Conservation (phyloP, 176 grass and related monocot genomes). For the Juncus inflexus region DNA sequence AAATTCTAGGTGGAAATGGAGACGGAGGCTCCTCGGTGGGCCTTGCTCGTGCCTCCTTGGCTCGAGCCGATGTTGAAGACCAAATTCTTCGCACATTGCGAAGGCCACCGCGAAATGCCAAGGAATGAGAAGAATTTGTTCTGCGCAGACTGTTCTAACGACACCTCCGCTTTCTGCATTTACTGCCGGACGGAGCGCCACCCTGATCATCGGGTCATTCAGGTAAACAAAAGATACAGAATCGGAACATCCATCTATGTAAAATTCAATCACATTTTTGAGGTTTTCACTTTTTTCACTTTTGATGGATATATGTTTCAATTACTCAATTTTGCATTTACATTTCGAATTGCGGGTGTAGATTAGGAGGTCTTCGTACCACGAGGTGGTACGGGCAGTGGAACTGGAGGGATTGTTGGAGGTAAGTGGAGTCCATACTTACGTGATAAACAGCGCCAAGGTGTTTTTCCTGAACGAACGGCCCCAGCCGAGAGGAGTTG, state of each 20-base stretch:
- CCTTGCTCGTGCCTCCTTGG: conserved; percentile 29
- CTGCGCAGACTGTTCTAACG: conserved; percentile 37
- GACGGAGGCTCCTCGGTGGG: not conserved
- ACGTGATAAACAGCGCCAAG: conserved; percentile 64
- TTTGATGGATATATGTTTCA: not conserved
- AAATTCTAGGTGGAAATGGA: conserved; percentile 14
- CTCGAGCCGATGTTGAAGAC: conserved; percentile 42
- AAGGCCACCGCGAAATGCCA: conserved; percentile 24
- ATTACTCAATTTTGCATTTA: not conserved
- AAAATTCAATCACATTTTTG: not conserved
- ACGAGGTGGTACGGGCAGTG: conserved; percentile 48
- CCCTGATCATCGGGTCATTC: conserved; percentile 53
- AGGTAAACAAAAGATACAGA: conserved; percentile 24
- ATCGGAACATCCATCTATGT: not conserved
- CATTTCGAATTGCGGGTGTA: not conserved
- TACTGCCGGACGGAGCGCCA: conserved; percentile 40
- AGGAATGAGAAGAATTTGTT: conserved; percentile 63
- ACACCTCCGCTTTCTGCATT: conserved; percentile 38
- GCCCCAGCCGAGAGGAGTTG: conserved; percentile 21
- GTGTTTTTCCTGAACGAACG: conserved; percentile 58
- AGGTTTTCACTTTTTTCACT: not conserved
- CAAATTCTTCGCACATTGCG: conserved; percentile 43
- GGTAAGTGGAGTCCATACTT: conserved; percentile 46
- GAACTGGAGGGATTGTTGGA: conserved; percentile 56
- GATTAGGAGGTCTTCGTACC: conserved; percentile 59